Percentiles rank a stretch among this genome's conserved stretches.
phyloP scores from a whole-genome alignment of 768 basidiomycete genomes.

The Phanerochaete carnosa region DNA sequence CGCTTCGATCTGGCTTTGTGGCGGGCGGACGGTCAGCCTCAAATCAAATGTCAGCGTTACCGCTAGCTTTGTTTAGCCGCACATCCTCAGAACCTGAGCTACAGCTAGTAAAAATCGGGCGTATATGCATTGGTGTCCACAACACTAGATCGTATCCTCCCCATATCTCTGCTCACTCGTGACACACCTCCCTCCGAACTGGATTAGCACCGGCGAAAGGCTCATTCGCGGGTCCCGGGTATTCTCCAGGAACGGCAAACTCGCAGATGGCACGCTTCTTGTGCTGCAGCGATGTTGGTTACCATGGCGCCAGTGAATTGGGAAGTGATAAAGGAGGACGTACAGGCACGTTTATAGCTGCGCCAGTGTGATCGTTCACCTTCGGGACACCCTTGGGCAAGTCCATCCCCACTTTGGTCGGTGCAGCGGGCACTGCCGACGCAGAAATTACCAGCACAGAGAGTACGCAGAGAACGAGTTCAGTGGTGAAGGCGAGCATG shows the following conservation, averaged over 20 bases:
- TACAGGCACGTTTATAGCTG: background rate
- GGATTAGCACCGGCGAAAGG: background rate
- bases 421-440: background rate
- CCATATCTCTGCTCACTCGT: background rate
- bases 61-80: too few species aligned
- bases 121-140: too few species aligned
- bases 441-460: background rate
- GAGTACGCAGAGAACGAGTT: background rate
- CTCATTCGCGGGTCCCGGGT: background rate
- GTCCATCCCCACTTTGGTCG: background rate
- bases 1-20: too few species aligned
- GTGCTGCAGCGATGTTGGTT: background rate
- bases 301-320: background rate
- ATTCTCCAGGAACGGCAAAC: background rate
- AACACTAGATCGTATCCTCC: too few species aligned
- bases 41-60: too few species aligned
- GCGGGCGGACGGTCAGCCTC: too few species aligned
- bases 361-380: slow-evolving; percentile 1
- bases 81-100: too few species aligned
- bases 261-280: background rate
- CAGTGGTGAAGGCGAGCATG: background rate
- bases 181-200: background rate
- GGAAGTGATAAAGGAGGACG: background rate
- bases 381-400: background rate
- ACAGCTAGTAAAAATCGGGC: too few species aligned